Evolutionary conservation across 169 alveolate species (phyloP), one percentile per base, ranked within the genome.

Genomic region (Babesia ovis): DNA sequence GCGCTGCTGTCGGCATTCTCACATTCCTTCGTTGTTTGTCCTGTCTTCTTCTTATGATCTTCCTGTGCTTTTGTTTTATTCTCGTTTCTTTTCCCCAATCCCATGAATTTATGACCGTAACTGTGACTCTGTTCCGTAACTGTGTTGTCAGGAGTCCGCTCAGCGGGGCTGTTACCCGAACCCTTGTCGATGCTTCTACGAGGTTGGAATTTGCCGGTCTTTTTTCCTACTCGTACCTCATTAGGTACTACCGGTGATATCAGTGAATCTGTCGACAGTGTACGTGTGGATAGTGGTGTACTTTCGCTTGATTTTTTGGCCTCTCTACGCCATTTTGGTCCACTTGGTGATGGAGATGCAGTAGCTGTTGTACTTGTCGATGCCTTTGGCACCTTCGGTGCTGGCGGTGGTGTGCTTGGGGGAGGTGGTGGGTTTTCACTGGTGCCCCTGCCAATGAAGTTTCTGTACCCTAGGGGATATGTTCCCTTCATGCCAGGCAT

Each of bases 401-500:
- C 20, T 14, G 61, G 62, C 2, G 75, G 68, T 8, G 74, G 56
- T 16, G 50, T 57, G 1, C 16, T 22, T 16, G 86, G 86, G 18
- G 86, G 86, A 20, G 86, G 86, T 9, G 86, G 86, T 11, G 86
- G 86, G 20, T 50, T 43, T 20, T 50, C 32, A 22, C 32, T 12
- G 8, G 55, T 54, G 35, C 86, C 86, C 50, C 35, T 79, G 5
- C 86, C 86, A 32, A 79, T 79, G 29, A 79, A 79, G 55, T 79
- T 79, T 43, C 74, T 41, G 55, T 64, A 79, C 4, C 86, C 86
- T 32, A 79, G 68, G n/a, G 86, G 77, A 45, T 58, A 69, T 42
- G 77, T 68, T 18, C 86, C 86, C 48, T 79, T 69, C 86, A 79
- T 57, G 31, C 86, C 86, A 6, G 86, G 86, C 76, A 79, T 79